Evolutionary conservation across 2,329 filamentous ascomycete species (phyloP).

Genomic region (Colletotrichum theobromicola): DNA sequence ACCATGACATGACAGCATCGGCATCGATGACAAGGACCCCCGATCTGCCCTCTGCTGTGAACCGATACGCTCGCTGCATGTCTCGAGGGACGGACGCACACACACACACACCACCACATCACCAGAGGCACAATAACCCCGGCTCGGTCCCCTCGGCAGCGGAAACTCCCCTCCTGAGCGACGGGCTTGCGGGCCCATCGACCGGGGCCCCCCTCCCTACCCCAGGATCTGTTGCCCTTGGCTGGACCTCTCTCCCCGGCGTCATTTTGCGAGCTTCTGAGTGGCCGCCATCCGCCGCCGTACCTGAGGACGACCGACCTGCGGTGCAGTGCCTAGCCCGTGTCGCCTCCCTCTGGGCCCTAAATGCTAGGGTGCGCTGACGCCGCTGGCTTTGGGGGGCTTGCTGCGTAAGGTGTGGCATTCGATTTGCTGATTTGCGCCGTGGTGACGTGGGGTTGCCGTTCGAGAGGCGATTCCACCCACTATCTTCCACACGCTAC

Average conservation of each 20-base stretch:
- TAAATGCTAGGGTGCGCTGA: neutral
- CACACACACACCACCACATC: neutral
- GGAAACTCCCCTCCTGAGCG: neutral
- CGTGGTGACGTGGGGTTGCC: neutral
- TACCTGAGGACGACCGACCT: slow-evolving; percentile 1
- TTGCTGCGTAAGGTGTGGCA: slow-evolving; percentile 7
- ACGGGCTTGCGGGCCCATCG: neutral
- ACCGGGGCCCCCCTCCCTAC: slow-evolving; percentile 2
- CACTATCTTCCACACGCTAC: neutral
- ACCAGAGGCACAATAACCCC: neutral
- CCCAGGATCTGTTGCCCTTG: slow-evolving; percentile 6
- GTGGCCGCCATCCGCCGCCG: neutral
- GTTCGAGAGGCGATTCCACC: neutral
- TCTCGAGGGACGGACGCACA: neutral
- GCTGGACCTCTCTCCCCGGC: neutral
- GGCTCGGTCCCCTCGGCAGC: slow-evolving; percentile 11
- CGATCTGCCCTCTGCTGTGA: neutral
- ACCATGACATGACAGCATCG: neutral
- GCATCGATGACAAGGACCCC: neutral
- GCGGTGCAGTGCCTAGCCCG: neutral
- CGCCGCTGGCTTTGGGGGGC: neutral
- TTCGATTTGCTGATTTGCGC: neutral
- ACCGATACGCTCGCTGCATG: neutral
- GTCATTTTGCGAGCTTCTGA: slow-evolving; percentile 5
- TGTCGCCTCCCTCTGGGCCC: neutral